phyloP scores from a whole-genome alignment of 139 green algal species.

The Picochlorum sp. region DNA sequence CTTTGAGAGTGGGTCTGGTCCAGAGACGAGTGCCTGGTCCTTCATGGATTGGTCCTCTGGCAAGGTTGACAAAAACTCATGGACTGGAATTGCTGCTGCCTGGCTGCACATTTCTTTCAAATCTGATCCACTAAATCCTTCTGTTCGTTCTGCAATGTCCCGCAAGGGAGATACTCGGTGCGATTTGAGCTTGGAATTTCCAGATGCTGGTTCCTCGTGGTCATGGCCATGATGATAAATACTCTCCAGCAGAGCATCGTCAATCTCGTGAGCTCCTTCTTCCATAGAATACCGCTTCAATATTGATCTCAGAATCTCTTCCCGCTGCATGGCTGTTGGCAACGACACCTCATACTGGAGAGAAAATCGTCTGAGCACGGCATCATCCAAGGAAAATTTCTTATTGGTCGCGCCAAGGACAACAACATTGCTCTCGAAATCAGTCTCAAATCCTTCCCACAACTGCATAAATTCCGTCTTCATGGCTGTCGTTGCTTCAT shows the following conservation, averaged over 20 bases:
- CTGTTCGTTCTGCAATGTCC: constrained; percentile 43
- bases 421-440: constrained; percentile 45
- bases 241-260: not conserved
- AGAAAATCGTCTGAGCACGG: constrained; percentile 59
- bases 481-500: constrained; percentile 78
- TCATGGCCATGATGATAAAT: not conserved
- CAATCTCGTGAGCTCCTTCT: not conserved
- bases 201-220: not conserved
- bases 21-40: not conserved
- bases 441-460: constrained; percentile 87
- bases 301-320: constrained; percentile 51
- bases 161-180: constrained; percentile 13
- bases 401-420: constrained; percentile 89
- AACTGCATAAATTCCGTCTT: constrained; percentile 97
- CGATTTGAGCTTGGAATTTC: not conserved
- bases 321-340: constrained; percentile 43
- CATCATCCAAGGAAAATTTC: constrained; percentile 57
- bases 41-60: not conserved
- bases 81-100: constrained; percentile 44
- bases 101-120: constrained; percentile 67
- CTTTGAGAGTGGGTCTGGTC: constrained; percentile 8
- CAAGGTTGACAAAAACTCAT: constrained; percentile 25
- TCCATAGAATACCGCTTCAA: constrained; percentile 28
- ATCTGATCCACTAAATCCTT: constrained; percentile 71
- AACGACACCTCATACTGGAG: constrained; percentile 68